These are phyloP conservation scores for Incumbomyces lentus DNA, from an alignment of 2,329 filamentous ascomycete genomes.

Conservation along the genomic window DNA sequence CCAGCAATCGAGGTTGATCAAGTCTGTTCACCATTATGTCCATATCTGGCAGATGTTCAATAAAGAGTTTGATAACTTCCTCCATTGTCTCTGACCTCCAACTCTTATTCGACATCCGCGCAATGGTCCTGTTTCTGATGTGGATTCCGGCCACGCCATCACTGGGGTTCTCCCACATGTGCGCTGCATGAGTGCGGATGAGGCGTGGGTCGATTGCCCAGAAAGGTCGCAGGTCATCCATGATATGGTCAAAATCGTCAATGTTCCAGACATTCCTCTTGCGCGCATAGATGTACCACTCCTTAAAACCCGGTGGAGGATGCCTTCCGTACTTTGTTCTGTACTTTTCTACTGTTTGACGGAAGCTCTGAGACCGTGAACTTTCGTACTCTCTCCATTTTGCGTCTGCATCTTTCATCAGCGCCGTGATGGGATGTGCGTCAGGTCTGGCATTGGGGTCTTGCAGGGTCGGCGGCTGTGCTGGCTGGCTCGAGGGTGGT, in stretches of 20 bases:
- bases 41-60: constrained; percentile 49
- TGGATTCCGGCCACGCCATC: constrained; percentile 26
- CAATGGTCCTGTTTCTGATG: constrained; percentile 26
- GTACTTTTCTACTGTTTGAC: constrained; percentile 30
- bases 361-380: constrained; percentile 27
- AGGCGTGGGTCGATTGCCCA: constrained; percentile 27
- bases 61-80: constrained; percentile 42
- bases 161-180: constrained; percentile 23
- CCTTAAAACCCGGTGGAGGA: constrained; percentile 31
- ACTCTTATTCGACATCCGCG: constrained; percentile 27
- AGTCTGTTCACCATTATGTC: constrained; percentile 57
- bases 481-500: background rate
- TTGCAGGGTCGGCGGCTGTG: background rate
- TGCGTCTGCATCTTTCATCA: constrained; percentile 29
- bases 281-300: constrained; percentile 32
- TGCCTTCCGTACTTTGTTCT: constrained; percentile 29
- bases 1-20: constrained; percentile 54
- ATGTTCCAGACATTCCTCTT: constrained; percentile 28
- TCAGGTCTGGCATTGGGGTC: constrained; percentile 10
- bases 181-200: constrained; percentile 26
- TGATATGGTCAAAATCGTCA: constrained; percentile 26
- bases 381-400: constrained; percentile 25
- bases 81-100: constrained; percentile 35
- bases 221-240: constrained; percentile 28
- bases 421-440: constrained; percentile 24